Percentiles rank a stretch among this genome's conserved stretches.
These are phyloP conservation scores for Malus sieversii DNA, from an alignment of 306 rosid genomes.

Conservation along the genomic window DNA sequence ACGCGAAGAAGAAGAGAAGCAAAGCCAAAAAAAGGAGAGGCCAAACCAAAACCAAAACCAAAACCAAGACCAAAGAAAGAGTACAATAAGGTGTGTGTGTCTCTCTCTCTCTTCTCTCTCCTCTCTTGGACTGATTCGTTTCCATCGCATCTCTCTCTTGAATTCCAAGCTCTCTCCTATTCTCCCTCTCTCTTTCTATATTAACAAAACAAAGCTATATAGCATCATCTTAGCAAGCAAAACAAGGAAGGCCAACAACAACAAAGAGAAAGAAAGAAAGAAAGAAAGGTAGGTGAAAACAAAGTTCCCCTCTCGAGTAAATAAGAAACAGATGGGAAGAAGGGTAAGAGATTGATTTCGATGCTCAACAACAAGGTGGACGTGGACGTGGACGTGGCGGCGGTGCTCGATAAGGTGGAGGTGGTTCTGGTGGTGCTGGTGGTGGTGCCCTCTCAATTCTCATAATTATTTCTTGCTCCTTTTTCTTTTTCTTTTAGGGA, in stretches of 20 bases:
- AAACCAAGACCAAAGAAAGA: conserved; percentile 13
- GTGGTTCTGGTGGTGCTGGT: conserved; percentile 12
- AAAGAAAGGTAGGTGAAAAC: conserved; percentile 32
- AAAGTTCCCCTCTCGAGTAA: conserved; percentile 14
- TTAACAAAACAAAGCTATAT: neutral
- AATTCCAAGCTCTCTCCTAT: conserved; percentile 7
- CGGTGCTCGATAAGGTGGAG: too few species aligned
- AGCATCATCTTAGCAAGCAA: neutral
- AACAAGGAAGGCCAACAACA: neutral
- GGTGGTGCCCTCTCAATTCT: conserved; percentile 20
- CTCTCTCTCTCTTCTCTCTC: neutral
- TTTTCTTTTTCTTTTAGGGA: conserved; percentile 6
- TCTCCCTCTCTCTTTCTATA: conserved; percentile 8
- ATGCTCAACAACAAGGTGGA: conserved; percentile 17
- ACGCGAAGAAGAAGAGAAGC: conserved; percentile 40
- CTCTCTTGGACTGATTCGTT: conserved; percentile 80
- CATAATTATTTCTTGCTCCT: conserved; percentile 21
- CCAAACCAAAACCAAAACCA: neutral
- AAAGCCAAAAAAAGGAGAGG: neutral
- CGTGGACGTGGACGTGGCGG: too few species aligned
- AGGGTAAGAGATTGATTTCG: conserved; percentile 5
- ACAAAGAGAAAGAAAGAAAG: neutral
- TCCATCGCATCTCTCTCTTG: conserved; percentile 63
- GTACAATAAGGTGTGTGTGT: conserved; percentile 36
- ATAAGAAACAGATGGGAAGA: neutral